These are phyloP conservation scores for Candolleomyces eurysporus DNA, from an alignment of 768 basidiomycete genomes.

Conservation along the genomic window DNA sequence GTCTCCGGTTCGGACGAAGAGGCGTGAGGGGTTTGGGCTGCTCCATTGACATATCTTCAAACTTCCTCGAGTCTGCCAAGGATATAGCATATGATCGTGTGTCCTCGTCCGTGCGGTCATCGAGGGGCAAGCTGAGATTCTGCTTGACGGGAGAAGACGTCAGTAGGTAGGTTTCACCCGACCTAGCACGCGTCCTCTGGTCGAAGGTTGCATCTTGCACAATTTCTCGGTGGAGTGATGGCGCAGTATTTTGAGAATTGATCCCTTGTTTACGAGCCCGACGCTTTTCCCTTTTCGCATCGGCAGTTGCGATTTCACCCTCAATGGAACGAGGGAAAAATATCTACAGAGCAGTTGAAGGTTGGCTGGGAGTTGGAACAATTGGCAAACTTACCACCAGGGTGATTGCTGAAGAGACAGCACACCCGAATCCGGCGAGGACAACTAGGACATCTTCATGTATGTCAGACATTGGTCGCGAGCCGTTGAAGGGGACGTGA, in stretches of 20 bases:
- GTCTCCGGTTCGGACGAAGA: constrained; percentile 42
- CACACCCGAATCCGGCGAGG: constrained; percentile 55
- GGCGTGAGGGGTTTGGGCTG: constrained; percentile 23
- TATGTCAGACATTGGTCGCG: too few species aligned
- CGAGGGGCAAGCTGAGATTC: constrained; percentile 17
- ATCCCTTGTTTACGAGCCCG: constrained; percentile 29
- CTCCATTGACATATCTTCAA: constrained; percentile 27
- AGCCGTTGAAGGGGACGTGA: too few species aligned
- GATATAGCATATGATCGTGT: constrained; percentile 1
- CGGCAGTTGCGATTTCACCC: constrained; percentile 55
- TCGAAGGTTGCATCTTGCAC: too few species aligned
- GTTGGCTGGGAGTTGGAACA: not conserved
- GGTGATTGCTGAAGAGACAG: constrained; percentile 71
- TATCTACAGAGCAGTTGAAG: constrained; percentile 43
- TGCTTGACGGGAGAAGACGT: constrained; percentile 33
- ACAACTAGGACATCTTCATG: constrained; percentile 57
- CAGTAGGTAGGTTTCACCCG: constrained; percentile 29
- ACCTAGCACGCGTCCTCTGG: not conserved
- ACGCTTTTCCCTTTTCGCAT: constrained; percentile 42
- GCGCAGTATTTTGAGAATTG: constrained; percentile 16
- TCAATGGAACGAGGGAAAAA: constrained; percentile 83
- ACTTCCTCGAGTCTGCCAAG: constrained; percentile 10
- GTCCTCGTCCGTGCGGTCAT: constrained; percentile 15
- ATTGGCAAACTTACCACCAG: constrained; percentile 52
- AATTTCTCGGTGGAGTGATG: not conserved